These are phyloP conservation scores for Suillus tomentosus DNA, from an alignment of 768 basidiomycete genomes.

Conservation along the genomic window DNA sequence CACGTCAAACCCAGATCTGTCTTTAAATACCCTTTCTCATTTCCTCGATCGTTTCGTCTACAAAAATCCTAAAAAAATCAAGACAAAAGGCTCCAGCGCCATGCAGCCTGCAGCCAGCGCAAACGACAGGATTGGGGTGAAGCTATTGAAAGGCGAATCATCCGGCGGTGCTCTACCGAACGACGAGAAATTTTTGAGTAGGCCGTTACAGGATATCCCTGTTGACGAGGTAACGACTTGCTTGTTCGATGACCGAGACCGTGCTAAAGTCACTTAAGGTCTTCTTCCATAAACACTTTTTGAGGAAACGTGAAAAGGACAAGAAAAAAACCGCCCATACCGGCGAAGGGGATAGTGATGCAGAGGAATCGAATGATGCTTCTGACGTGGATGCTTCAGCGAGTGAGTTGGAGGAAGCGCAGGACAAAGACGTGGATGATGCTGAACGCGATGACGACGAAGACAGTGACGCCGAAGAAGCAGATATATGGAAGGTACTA, in stretches of 20 bases:
- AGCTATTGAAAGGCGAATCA: slow-evolving; percentile 65
- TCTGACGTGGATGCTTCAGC: slow-evolving; percentile 34
- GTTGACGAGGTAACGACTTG: slow-evolving; percentile 73
- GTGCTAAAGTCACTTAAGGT: slow-evolving; percentile 43
- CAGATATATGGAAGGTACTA: slow-evolving; percentile 88
- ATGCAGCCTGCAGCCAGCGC: slow-evolving; percentile 92
- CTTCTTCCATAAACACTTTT: slow-evolving; percentile 92
- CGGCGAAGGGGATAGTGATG: slow-evolving; percentile 35
- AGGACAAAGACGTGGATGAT: slow-evolving; percentile 31
- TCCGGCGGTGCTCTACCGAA: slow-evolving; percentile 59
- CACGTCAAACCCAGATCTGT: slow-evolving; percentile 84
- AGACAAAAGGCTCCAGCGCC: slow-evolving; percentile 76
- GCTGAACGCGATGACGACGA: slow-evolving; percentile 22
- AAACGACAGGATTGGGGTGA: slow-evolving; percentile 65
- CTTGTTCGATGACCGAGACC: neutral
- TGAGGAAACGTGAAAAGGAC: slow-evolving; percentile 61
- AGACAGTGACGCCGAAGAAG: slow-evolving; percentile 48
- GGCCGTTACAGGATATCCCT: slow-evolving; percentile 69
- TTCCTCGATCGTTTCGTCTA: slow-evolving; percentile 98
- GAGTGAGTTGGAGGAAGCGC: slow-evolving; percentile 32
- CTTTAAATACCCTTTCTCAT: slow-evolving; percentile 89
- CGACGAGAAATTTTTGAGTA: slow-evolving; percentile 72
- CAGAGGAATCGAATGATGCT: slow-evolving; percentile 21
- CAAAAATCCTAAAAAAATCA: slow-evolving; percentile 86
- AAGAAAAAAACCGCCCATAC: slow-evolving; percentile 48